Conservation (phyloP, 352 stramenopile species). For the Phytophthora foliorum region DNA sequence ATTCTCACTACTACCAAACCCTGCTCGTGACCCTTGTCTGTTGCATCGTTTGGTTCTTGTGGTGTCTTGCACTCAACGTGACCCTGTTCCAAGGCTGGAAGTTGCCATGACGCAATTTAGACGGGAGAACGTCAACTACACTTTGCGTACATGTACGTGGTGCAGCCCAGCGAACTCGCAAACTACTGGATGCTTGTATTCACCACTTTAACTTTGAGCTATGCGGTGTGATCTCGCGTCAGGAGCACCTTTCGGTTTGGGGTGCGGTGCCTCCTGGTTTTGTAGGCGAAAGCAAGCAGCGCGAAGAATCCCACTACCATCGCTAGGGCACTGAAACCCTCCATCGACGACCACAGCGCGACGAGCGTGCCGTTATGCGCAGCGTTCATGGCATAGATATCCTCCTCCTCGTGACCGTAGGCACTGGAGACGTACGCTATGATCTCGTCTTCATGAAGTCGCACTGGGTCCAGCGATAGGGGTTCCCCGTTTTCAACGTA, state of each 20-base stretch:
- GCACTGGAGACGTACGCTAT: conserved; percentile 61
- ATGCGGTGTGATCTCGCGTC: conserved; percentile 35
- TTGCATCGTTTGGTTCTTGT: no score
- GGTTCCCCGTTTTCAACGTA: conserved; percentile 62
- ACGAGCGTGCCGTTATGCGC: conserved; percentile 51
- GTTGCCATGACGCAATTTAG: no score
- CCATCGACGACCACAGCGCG: conserved; percentile 49
- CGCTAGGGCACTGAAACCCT: conserved; percentile 50
- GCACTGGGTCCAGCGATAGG: conserved; percentile 56
- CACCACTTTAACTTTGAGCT: not conserved
- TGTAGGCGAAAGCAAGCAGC: conserved; percentile 39
- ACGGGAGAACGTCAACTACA: no score
- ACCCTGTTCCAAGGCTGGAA: no score
- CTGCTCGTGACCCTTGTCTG: no score
- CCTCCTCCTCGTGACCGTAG: conserved; percentile 61
- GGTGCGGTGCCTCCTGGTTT: conserved; percentile 32
- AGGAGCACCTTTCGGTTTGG: conserved; percentile 24
- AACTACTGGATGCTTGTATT: conserved; percentile 16
- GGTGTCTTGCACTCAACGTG: no score
- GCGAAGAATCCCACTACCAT: conserved; percentile 40
- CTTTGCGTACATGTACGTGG: not conserved
- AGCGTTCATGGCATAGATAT: conserved; percentile 59
- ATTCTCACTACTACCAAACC: no score
- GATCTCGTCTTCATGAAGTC: conserved; percentile 64
- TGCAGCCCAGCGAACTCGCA: conserved; percentile 7